Evolutionary conservation across 371 early-diverging fungal genomes (phyloP), one percentile per base, ranked within the genome.

Genomic region (Amoeboaphelidium protococcarum): DNA sequence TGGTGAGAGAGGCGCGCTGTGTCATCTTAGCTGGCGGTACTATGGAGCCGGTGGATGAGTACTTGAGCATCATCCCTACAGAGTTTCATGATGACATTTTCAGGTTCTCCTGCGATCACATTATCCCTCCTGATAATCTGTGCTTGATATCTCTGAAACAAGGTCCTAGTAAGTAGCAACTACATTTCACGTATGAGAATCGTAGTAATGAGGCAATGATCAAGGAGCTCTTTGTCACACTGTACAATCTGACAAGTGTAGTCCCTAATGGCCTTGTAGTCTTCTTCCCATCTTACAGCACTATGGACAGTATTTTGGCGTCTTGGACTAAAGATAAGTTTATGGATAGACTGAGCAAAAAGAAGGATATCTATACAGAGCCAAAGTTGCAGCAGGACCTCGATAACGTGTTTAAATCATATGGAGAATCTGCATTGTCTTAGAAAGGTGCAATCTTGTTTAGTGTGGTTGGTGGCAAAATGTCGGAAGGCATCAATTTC

Each of bases 401-500:
- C 52, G 3, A 47, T 52, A 20, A 49, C 25, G 24, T 23, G 57
- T 45, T 54, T 58, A 1, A 40, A 45, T 22, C 26, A 12, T 23
- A 48, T 44, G 16, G 45, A 23, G 23, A 26, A 23, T 40, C 12
- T 16, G 20, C 23, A 44, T 50, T 1, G n/a, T 53, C 1, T 23
- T 22, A 1, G 0, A 60, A 54, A 0, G 94, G 94, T 0, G 82
- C 86, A 0, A 54, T 97, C 13, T 54, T 99, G 41, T 63, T 98
- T 42, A 79, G 82, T 48, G 96, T 99, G 0, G 85, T 99, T 1
- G 89, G 90, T 21, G 99, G 98, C 3, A 83, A 78, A 55, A 70
- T 98, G 69, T 84, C 85, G 48, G 98, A 99, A 62, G 99, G 98
- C 2, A 91, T 96, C 56, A 91, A 96, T 56, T 92, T 66, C 50